Conservation (phyloP, 2,329 filamentous ascomycete genomes). For the Neonectria magnoliae region DNA sequence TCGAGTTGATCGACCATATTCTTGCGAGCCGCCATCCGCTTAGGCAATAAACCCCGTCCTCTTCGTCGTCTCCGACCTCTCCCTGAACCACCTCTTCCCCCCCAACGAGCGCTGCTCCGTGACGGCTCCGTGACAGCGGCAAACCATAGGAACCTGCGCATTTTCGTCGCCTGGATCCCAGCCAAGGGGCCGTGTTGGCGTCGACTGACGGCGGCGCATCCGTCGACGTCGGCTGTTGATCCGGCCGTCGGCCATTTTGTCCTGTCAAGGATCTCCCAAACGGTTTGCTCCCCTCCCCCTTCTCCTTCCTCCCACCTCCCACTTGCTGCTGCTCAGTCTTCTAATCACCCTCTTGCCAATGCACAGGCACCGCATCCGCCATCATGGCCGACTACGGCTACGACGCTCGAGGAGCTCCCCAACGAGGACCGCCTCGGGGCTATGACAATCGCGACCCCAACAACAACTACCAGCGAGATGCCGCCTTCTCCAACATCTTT, state of each 20-base stretch:
- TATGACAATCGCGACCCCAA: slow-evolving; percentile 59
- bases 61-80: slow-evolving; percentile 17
- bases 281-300: slow-evolving; percentile 35
- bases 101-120: slow-evolving; percentile 29
- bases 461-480: slow-evolving; percentile 81
- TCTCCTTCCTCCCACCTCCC: neutral
- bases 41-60: slow-evolving; percentile 29
- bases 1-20: slow-evolving; percentile 37
- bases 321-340: slow-evolving; percentile 5
- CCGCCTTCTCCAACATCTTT: slow-evolving; percentile 96
- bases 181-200: slow-evolving; percentile 40
- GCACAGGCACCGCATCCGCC: slow-evolving; percentile 29
- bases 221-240: slow-evolving; percentile 45
- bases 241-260: slow-evolving; percentile 39
- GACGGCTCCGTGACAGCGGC: slow-evolving; percentile 27
- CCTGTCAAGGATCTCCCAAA: slow-evolving; percentile 34
- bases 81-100: slow-evolving; percentile 21
- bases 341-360: slow-evolving; percentile 28
- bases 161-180: slow-evolving; percentile 25
- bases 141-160: slow-evolving; percentile 28
- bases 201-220: slow-evolving; percentile 48
- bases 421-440: slow-evolving; percentile 49
- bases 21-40: slow-evolving; percentile 38
- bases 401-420: slow-evolving; percentile 60
- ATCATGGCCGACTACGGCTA: slow-evolving; percentile 69